Percentiles rank a stretch among this genome's conserved stretches.
Evolutionary conservation across 495 filamentous ascomycete species (phyloP).

Genomic region (Platismatia glauca): DNA sequence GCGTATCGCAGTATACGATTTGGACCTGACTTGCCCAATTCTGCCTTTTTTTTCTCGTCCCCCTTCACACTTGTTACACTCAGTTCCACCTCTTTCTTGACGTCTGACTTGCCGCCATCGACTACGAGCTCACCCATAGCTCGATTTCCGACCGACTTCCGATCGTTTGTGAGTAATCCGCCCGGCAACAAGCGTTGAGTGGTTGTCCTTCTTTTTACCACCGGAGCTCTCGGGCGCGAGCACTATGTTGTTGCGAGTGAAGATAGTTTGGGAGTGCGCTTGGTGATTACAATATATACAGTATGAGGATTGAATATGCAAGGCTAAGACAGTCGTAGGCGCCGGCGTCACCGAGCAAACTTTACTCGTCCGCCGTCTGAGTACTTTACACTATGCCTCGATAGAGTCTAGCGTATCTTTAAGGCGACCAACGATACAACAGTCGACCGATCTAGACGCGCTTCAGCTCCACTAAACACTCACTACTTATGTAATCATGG

Average conservation of each 20-base stretch:
- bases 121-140: neutral
- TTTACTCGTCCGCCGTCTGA: too few species aligned
- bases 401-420: too few species aligned
- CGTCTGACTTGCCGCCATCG: neutral
- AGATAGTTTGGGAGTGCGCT: too few species aligned
- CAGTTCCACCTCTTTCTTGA: neutral
- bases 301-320: too few species aligned
- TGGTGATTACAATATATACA: too few species aligned
- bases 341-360: too few species aligned
- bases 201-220: neutral
- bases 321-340: too few species aligned
- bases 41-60: conserved; percentile 2
- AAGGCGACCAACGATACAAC: too few species aligned
- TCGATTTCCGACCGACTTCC: neutral
- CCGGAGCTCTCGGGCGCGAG: too few species aligned
- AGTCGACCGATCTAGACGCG: neutral
- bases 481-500: too few species aligned
- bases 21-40: neutral
- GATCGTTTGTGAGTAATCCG: neutral
- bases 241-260: too few species aligned
- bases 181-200: neutral
- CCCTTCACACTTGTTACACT: neutral
- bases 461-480: neutral
- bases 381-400: too few species aligned
- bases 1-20: conserved; percentile 16